Base-by-base conservation (phyloP, 1,139 yeast genomes). In the Suhomyces terraborum region DNA sequence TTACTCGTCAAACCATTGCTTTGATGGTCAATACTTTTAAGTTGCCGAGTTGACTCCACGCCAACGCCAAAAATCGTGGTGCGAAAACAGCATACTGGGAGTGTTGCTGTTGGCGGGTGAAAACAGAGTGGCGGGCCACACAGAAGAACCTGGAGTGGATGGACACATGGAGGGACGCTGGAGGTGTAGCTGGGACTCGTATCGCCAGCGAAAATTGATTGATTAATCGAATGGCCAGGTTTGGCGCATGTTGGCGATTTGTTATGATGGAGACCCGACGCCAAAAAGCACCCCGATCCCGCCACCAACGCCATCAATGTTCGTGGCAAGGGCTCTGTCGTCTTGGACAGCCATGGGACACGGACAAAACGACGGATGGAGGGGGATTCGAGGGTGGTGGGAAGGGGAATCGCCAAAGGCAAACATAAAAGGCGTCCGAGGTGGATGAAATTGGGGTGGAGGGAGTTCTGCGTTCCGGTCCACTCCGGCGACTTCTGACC, bases 11-110 rank as follows among this genome's bases (percentile, higher is more conserved):
- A 12, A 5, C 27, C 27, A 12, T 24, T 24, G 27, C 27, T 14
- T 24, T 24, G 27, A 12, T 12, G 8, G 27, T 16, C 12, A 12
- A 7, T n/a, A 21, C 23, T 21, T 21, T 9, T 21, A 21, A 7
- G 23, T 7, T 21, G 23, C 23, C 23, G n/a, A 24, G 9, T 12
- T 24, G 27, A 3, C 12, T 9, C 13, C 8, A 9, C 32, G 20
- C 32, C 23, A 12, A 27, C 36, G 25, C 38, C 19, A 12, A 21
- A 18, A 27, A 30, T 39, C 32, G 31, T 28, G 26, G 43, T 41
- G 45, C 41, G 45, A 37, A 26, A 33, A 41, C 30, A 37, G 35
- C 39, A 32, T 30, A 27, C 22, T 27, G 36, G 35, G 41, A 23
- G 37, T 29, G 17, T 41, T 36, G 44, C 41, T 35, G 29, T 18